Evolutionary conservation across 768 basidiomycete genomes (phyloP).

Genomic region (Holtermannia corniformis): DNA sequence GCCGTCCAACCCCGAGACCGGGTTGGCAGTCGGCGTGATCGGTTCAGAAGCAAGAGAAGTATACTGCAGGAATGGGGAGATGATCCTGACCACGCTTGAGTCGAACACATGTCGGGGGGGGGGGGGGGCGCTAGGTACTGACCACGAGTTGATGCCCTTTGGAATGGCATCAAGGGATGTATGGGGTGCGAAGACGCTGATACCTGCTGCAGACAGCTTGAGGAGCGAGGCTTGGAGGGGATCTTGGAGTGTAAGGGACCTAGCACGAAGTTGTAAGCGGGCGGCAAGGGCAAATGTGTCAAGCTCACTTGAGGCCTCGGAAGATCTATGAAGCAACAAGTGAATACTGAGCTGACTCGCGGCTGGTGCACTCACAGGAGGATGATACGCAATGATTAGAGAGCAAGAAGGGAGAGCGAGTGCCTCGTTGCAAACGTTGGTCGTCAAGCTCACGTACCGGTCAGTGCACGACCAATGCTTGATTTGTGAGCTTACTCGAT

Average conservation of each 20-base stretch:
- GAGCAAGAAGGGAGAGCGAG: constrained; percentile 24
- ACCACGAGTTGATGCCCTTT: constrained; percentile 86
- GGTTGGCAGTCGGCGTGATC: constrained; percentile 14
- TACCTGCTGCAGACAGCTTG: constrained; percentile 66
- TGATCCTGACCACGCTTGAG: constrained; percentile 23
- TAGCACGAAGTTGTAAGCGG: constrained; percentile 73
- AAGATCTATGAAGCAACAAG: constrained; percentile 45
- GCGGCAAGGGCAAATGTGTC: constrained; percentile 53
- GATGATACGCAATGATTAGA: constrained; percentile 36
- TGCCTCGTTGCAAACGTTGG: constrained; percentile 40
- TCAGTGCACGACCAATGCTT: not conserved
- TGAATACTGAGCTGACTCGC: constrained; percentile 1
- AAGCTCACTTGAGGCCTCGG: constrained; percentile 65
- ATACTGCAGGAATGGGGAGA: constrained; percentile 20
- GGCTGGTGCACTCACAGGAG: constrained; percentile 45
- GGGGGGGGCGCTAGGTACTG: constrained; percentile 1
- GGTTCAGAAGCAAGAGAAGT: constrained; percentile 5
- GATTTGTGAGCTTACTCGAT: constrained; percentile 50
- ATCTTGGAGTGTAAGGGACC: constrained; percentile 65
- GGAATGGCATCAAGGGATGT: constrained; percentile 74
- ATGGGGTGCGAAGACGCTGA: constrained; percentile 81
- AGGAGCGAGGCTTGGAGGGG: constrained; percentile 73
- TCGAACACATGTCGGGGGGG: too few relatives aligned
- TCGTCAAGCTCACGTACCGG: constrained; percentile 34
- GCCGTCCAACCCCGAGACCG: constrained; percentile 30